Evolutionary conservation across 2,329 filamentous ascomycete genomes (phyloP).

Genomic region (Trichoderma polysporum): DNA sequence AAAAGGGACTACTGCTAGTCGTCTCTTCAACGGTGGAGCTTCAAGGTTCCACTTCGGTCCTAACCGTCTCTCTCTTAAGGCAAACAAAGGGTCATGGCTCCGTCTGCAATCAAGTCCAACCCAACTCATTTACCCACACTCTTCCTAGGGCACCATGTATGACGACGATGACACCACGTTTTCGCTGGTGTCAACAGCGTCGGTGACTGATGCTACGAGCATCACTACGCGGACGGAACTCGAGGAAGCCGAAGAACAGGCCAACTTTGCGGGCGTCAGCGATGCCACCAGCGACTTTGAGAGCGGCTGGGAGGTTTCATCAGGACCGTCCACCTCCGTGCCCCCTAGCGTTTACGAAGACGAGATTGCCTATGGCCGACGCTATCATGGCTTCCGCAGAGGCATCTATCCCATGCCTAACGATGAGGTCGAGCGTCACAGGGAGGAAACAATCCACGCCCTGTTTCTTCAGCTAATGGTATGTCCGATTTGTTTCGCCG

Average conservation of each 20-base stretch:
- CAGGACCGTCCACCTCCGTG: constrained; percentile 35
- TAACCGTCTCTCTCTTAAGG: constrained; percentile 19
- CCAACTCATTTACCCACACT: constrained; percentile 18
- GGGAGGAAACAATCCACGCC: constrained; percentile 47
- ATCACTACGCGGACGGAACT: constrained; percentile 27
- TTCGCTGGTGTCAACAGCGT: constrained; percentile 32
- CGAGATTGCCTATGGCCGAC: constrained; percentile 36
- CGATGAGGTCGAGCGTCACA: constrained; percentile 45
- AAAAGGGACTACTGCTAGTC: constrained; percentile 7
- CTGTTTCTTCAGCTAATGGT: constrained; percentile 47
- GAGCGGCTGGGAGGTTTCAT: constrained; percentile 29
- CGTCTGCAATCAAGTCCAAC: constrained; percentile 11
- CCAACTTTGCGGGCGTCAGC: constrained; percentile 29
- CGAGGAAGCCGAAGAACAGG: constrained; percentile 27
- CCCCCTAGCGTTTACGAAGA: constrained; percentile 36
- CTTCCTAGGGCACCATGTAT: constrained; percentile 20
- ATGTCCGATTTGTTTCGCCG: constrained; percentile 12
- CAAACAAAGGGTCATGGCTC: constrained; percentile 20
- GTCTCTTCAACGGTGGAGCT: constrained; percentile 19
- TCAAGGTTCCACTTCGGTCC: constrained; percentile 21
- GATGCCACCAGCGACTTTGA: constrained; percentile 24
- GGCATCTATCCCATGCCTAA: constrained; percentile 50
- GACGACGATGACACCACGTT: constrained; percentile 31
- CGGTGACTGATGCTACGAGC: constrained; percentile 23
- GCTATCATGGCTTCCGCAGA: constrained; percentile 46